Evolutionary conservation across 208 protist species (phyloP), one percentile per base, ranked within the genome.

Genomic region (Plasmodiophora brassicae): DNA sequence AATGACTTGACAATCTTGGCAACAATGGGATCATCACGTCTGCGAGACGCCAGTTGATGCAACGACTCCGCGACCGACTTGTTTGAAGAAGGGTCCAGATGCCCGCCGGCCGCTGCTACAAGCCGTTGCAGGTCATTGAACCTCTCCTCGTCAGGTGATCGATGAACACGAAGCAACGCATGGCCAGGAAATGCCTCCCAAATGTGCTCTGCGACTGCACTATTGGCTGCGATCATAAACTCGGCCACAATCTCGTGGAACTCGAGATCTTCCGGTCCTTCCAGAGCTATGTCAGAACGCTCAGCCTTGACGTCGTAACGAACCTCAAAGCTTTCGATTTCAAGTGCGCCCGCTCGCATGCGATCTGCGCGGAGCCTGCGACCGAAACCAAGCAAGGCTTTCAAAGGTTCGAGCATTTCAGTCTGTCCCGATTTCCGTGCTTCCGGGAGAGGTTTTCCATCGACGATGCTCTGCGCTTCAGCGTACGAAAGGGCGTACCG

Each of bases 151-250:
- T 46, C 25, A 41, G 95, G 95, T 46, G 88, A 36, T 45, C 93
- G 94, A 88, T 97, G 96, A 20, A 91, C 71, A 45, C 96, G 88
- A 0, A 97, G 88, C 1, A 97, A 50, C 0, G 95, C 88, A 1
- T 71, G 83, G 0, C 89, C 46, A 8, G 94, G 94, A 85, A 91
- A 96, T 38, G 50, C 71, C 14, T 88, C 43, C 43, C 87, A 86
- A n/a, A 96, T 95, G 0, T 57, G n/a, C 45, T 92, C 41, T 0
- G 96, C 95, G n/a, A 96, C 94, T 43, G 78, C 78, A 45, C 91
- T 93, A 86, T 96, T 96, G 25, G 95, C 95, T 10, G 94, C 86
- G 0, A 96, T 88, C 95, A 96, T 96, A 84, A 96, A 95, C 87
- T 96, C 94, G 88, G 88, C 90, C n/a, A 89, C 90, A 45, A 94